Evolutionary conservation across 768 basidiomycete species (phyloP), one percentile per base, ranked within the genome.

Genomic region (Chalciporus piperatus): DNA sequence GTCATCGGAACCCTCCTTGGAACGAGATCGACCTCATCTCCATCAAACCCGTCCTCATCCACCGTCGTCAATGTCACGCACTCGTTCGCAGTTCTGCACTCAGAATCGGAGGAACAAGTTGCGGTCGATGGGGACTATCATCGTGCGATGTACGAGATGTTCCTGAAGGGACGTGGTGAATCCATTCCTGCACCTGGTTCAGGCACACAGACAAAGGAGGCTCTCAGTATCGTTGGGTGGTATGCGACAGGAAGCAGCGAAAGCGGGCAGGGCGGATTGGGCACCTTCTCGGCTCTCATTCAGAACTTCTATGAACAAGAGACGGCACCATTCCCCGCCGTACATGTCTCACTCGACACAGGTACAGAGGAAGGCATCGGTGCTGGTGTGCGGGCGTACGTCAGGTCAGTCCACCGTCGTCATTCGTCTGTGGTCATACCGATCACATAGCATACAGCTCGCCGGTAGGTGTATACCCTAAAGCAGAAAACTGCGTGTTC

Each of bases 41-140:
- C 38, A 1, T 11, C 58, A 0, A 20, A 48, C 35, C 25, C 54
- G 0, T 30, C 50, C 16, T 17, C 61, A 8, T 37, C 58, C 4
- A 23, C 30, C 23, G 37, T 57, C 27, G 74, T 98, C 55, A 87
- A 91, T 59, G 84, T 97, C 56, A 80, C 84, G 50, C 87, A 84
- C 45, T 82, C 90, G 13, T 98, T 97, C 65, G 93, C 92, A 17
- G 92, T 98, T 27, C 79, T 95, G 40, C 94, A 98, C 70, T 88
- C 84, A 64, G 92, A 96, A 74, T 91, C 88, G 25, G 84, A 83
- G 65, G 91, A 96, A 64, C 92, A 93, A 71, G 91, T 96, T 39
- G 92, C 92, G 4, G 89, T 98, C 54, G 95, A 98, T 67, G 92
- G 93, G 85, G 93, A 96, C 45, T 97, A 98, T 71, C 93, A 95